Base-by-base conservation (phyloP, 2,329 filamentous ascomycete species). In the Fusarium miscanthi region DNA sequence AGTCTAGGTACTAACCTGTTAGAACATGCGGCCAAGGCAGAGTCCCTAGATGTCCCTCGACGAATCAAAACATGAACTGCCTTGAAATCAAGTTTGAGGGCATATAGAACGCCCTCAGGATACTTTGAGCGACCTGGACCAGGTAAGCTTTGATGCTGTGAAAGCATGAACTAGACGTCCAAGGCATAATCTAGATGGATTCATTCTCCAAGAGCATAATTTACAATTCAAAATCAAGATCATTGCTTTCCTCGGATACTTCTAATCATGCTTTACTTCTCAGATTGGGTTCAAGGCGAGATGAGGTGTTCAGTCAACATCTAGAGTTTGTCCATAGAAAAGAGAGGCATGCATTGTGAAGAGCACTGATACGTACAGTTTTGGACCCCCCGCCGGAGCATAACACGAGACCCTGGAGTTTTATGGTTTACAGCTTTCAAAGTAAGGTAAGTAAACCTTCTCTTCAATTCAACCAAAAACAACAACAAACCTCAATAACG, bases 371-470 rank as follows among this genome's bases (percentile, higher is more conserved):
- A 62, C 49, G 60, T 69, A 51, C 46, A 72, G 57, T 42, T 60
- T 57, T 59, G 41, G 59, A 65, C 69, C 69, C 69, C 69, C 69
- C 69, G 59, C 69, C 41, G 48, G 35, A 66, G 49, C 63, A 43
- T 45, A 61, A 57, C 35, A 53, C 35, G 21, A 69, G 65, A 42
- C 66, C 42, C 46, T 58, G 58, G 51, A 61, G 53, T 67, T 71
- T 65, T 59, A 41, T 52, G 14, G 49, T 64, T 53, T 38, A 46
- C 43, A 49, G 40, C 43, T n/a, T 21, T 52, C 41, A 53, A 63
- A 49, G 42, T 31, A 30, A 30, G 23, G 23, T 30, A 30, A 31
- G 23, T 25, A 25, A 46, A 35, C 48, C 54, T 57, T 72, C 37
- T 35, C 38, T 48, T 51, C 57, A 52, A 64, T 66, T 42, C 60